phyloP scores from a whole-genome alignment of 2,329 filamentous ascomycete species.

The Exserohilum rostratum region DNA sequence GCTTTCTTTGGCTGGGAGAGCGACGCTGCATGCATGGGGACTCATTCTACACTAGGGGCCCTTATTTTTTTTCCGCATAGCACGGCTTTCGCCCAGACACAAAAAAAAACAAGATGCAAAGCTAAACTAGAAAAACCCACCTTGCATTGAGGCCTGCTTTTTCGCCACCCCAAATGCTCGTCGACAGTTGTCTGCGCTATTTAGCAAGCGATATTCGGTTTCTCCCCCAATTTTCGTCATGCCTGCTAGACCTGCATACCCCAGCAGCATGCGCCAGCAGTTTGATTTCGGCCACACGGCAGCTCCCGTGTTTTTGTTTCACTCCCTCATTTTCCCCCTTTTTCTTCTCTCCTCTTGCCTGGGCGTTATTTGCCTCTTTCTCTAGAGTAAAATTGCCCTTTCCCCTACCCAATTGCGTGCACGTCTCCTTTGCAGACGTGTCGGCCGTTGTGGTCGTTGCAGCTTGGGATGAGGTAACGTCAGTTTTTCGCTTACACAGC shows the following conservation, averaged over 20 bases:
- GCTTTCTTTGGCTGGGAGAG: conserved; percentile 3
- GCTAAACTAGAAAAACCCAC: no score
- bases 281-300: not conserved
- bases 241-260: conserved; percentile 2
- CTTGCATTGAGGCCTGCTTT: no score
- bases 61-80: not conserved
- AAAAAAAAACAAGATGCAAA: conserved; percentile 1
- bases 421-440: no score
- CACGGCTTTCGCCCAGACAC: not conserved
- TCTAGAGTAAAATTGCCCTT: no score
- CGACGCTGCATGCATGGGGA: conserved; percentile 4
- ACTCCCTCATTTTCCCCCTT: not conserved
- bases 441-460: conserved; percentile 1
- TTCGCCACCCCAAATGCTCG: no score
- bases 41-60: not conserved
- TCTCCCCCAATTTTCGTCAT: not conserved
- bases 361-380: no score
- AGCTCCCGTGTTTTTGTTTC: not conserved
- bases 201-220: conserved; percentile 9
- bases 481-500: conserved; percentile 10
- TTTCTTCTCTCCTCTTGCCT: not conserved
- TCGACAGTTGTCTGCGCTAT: conserved; percentile 1
- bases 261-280: not conserved
- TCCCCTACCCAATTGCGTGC: no score
- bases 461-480: no score